Percentiles rank a stretch among this genome's conserved stretches.
Evolutionary conservation across 306 rosid species (phyloP).

Genomic region (Geum urbanum): DNA sequence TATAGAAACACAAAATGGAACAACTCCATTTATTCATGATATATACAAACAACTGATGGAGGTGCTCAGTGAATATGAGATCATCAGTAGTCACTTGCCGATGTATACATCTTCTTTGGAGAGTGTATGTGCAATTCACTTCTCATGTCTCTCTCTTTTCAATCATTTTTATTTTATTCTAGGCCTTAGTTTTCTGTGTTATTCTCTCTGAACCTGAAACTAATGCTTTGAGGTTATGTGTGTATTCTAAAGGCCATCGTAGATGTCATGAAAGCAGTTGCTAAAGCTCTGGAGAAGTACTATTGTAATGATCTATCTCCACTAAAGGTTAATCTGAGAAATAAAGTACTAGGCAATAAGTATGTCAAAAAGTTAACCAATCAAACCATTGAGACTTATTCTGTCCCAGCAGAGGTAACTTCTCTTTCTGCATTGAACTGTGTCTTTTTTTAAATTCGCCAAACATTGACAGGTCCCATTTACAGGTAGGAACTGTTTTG

Average conservation of each 20-base stretch:
- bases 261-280: slow-evolving; percentile 33
- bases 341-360: slow-evolving; percentile 35
- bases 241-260: slow-evolving; percentile 23
- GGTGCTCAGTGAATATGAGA: slow-evolving; percentile 28
- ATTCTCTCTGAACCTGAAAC: slow-evolving; percentile 2
- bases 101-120: slow-evolving; percentile 25
- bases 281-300: slow-evolving; percentile 31
- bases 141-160: neutral
- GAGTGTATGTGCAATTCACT: slow-evolving; percentile 23
- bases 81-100: slow-evolving; percentile 36
- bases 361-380: slow-evolving; percentile 32
- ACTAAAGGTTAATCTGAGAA: slow-evolving; percentile 27
- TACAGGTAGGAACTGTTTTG: slow-evolving; percentile 28
- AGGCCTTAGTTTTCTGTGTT: neutral
- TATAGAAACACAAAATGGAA: slow-evolving; percentile 23
- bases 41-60: slow-evolving; percentile 26
- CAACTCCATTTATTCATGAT: slow-evolving; percentile 26
- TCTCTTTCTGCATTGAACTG: neutral
- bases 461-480: neutral
- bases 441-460: neutral
- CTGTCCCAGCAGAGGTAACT: slow-evolving; percentile 30
- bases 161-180: neutral
- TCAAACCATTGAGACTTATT: slow-evolving; percentile 20
- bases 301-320: slow-evolving; percentile 29
- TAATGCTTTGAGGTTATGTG: neutral